Base-by-base conservation (phyloP, 2,329 filamentous ascomycete species). In the Coniella lustricola region DNA sequence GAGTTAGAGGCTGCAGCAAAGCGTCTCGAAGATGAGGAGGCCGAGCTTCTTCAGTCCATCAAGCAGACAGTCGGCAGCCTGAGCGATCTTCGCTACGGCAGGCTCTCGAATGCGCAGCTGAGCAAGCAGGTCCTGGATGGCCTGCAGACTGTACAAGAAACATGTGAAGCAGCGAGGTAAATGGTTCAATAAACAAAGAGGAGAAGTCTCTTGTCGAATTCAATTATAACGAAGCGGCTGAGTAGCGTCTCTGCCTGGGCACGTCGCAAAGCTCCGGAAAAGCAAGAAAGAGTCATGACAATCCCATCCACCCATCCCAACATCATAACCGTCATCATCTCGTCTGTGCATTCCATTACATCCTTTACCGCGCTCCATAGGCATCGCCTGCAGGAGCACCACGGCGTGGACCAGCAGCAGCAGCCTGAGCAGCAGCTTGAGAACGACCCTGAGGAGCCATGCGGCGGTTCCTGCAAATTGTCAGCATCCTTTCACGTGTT, bases 21-120 rank as follows among this genome's bases (percentile, higher is more conserved):
- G 50, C 71, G 69, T 34, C 70, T 90, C 4, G 78, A 87, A 56
- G 69, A 76, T 31, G 84, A 91, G 56, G 80, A 85, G 46, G 71
- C 73, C 1, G 62, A 64, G 2, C 67, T 89, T 3, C 64, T 85
- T 5, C 70, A 75, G 3, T 76, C 79, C 10, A 75, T 93, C 44
- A 75, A 75, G 55, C 74, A 80, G 48, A 83, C 76, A 0, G 76
- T 93, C 14, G 84, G 84, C 29, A 80, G 78, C 41, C 69, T 95
- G 62, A 94, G 88, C 64, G 87, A 94, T 65, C 72, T 95, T 48
- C 81, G 87, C 39, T 91, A 93, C 59, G 89, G 90, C 33, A 82
- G 82, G 48, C 76, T 93, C 50, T 74, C 78, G 32, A 85, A 86
- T 54, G 64, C 73, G 18, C 73, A 80, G 51, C 67, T 90, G 29